phyloP scores from a whole-genome alignment of 2,329 filamentous ascomycete species.

The Magnaporthiopsis incrustans region DNA sequence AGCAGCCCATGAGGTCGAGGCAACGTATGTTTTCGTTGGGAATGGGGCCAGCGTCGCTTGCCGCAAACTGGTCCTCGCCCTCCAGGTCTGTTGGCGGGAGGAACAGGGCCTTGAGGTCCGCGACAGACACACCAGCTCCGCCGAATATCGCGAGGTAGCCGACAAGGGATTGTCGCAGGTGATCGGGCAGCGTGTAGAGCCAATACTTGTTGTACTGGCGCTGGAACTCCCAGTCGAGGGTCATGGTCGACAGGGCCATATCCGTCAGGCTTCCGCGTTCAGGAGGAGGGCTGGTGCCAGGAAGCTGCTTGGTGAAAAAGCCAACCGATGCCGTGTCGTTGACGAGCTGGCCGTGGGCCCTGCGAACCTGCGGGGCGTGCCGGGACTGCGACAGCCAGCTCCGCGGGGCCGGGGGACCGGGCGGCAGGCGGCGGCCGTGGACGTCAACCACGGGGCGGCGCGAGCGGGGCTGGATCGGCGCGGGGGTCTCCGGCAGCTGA shows the following conservation, averaged over 20 bases:
- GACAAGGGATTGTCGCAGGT: constrained; percentile 43
- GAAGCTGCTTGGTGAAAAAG: constrained; percentile 23
- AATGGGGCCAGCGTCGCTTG: constrained; percentile 17
- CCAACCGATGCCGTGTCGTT: not conserved
- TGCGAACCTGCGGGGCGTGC: constrained; percentile 15
- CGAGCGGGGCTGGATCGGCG: constrained; percentile 38
- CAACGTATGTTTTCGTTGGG: constrained; percentile 40
- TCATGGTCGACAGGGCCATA: constrained; percentile 40
- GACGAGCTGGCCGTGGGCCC: constrained; percentile 1
- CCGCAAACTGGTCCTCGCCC: constrained; percentile 13
- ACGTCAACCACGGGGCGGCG: constrained; percentile 31
- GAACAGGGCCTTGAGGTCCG: constrained; percentile 43
- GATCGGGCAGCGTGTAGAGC: constrained; percentile 45
- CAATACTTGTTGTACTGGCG: constrained; percentile 48
- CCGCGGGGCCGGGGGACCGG: constrained; percentile 50
- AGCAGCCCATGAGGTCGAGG: constrained; percentile 45
- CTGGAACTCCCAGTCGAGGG: constrained; percentile 46
- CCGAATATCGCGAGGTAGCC: constrained; percentile 38
- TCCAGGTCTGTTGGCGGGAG: constrained; percentile 23
- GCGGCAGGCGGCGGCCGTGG: constrained; percentile 42
- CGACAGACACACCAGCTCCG: constrained; percentile 37
- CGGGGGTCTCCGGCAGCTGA: constrained; percentile 48
- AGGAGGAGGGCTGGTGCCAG: constrained; percentile 36
- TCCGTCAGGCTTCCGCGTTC: constrained; percentile 42
- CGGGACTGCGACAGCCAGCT: constrained; percentile 42